These are phyloP conservation scores for Coemansia pectinata DNA, from an alignment of 192 early-diverging fungal species.

Conservation along the genomic window DNA sequence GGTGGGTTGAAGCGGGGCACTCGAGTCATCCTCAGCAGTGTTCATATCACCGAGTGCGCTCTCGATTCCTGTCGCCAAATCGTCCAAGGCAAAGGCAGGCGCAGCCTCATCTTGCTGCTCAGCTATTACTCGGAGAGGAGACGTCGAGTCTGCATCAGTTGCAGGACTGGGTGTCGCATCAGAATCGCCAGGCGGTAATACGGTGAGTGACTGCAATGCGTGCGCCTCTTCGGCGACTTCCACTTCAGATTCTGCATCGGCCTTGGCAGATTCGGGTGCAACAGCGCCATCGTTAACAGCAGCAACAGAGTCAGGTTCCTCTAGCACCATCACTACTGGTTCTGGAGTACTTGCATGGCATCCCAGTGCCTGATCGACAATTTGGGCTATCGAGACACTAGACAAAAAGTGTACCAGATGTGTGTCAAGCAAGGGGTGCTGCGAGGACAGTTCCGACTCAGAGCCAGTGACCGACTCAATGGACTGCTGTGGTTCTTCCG, in stretches of 20 bases:
- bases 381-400: background rate
- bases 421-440: background rate
- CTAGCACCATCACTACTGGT: background rate
- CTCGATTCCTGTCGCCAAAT: slow-evolving; percentile 19
- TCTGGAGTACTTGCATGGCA: background rate
- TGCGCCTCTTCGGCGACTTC: background rate
- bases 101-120: background rate
- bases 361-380: background rate
- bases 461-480: background rate
- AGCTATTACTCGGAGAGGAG: background rate
- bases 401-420: background rate
- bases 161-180: background rate
- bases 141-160: background rate
- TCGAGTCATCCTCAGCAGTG: background rate
- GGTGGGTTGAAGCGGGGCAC: background rate
- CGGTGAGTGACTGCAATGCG: background rate
- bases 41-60: background rate
- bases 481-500: background rate
- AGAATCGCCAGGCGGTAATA: background rate
- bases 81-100: slow-evolving; percentile 8
- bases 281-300: background rate
- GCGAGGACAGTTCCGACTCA: background rate
- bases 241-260: background rate
- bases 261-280: background rate
- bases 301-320: background rate